Evolutionary conservation across 345 rosid species (phyloP).

Genomic region (Aquilaria sinensis): DNA sequence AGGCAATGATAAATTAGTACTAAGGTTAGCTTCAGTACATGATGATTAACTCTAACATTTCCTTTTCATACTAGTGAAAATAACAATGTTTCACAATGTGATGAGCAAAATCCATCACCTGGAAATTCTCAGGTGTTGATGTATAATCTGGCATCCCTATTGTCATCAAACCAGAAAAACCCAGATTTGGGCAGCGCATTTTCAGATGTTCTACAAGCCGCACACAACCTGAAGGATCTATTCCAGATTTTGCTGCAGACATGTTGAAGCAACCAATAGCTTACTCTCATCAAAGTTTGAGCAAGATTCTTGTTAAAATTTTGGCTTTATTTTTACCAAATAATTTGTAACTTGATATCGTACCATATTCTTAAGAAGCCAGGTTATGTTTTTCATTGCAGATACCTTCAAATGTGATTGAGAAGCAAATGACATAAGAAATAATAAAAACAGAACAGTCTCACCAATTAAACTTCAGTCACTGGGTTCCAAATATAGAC

Average conservation of each 20-base stretch:
- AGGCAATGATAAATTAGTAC: background rate
- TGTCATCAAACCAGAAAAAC: constrained; percentile 87
- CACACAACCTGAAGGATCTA: constrained; percentile 66
- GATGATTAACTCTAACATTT: background rate
- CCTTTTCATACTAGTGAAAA: too few relatives aligned
- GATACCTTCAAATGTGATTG: too few relatives aligned
- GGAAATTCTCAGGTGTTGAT: constrained; percentile 87
- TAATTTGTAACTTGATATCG: too few relatives aligned
- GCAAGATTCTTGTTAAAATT: too few relatives aligned
- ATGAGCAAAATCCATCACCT: constrained; percentile 34
- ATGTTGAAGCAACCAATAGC: constrained; percentile 15
- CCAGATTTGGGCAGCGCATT: constrained; percentile 56
- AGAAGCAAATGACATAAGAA: too few relatives aligned
- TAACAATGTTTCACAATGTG: background rate
- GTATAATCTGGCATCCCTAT: constrained; percentile 89
- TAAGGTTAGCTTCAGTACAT: too few relatives aligned
- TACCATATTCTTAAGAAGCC: too few relatives aligned
- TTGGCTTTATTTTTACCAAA: too few relatives aligned
- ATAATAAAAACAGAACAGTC: too few relatives aligned
- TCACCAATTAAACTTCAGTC: too few relatives aligned
- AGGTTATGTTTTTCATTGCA: too few relatives aligned
- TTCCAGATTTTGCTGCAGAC: constrained; percentile 81
- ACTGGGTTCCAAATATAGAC: too few relatives aligned
- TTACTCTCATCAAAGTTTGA: background rate
- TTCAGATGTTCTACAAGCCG: constrained; percentile 70